Evolutionary conservation across 2,329 filamentous ascomycete genomes (phyloP).

Genomic region (Aspergillus eucalypticola): DNA sequence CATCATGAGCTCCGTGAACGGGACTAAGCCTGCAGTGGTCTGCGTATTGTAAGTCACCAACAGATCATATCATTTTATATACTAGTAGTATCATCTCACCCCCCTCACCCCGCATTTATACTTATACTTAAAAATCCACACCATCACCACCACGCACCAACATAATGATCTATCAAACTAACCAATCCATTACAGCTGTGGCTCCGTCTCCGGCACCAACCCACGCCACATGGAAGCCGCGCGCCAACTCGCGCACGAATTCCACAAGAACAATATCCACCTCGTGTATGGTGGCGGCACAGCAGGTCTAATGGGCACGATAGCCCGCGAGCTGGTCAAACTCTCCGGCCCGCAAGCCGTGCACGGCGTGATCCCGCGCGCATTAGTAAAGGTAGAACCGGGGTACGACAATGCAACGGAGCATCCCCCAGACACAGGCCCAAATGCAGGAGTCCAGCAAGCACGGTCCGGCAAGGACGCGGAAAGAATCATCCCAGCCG

Average conservation of each 20-base stretch:
- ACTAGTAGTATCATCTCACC: no score
- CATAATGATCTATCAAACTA: not conserved
- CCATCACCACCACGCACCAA: not conserved
- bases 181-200: constrained; percentile 61
- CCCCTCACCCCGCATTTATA: constrained; percentile 6
- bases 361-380: constrained; percentile 92
- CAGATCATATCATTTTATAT: not conserved
- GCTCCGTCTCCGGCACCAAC: constrained; percentile 71
- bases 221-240: constrained; percentile 77
- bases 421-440: constrained; percentile 26
- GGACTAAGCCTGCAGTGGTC: constrained; percentile 63
- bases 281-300: constrained; percentile 96
- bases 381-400: constrained; percentile 73
- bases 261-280: constrained; percentile 74
- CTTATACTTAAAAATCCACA: not conserved
- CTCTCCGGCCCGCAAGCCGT: constrained; percentile 79
- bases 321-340: constrained; percentile 81
- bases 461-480: constrained; percentile 60
- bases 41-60: constrained; percentile 72
- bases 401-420: constrained; percentile 30
- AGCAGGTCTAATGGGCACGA: constrained; percentile 90
- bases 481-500: constrained; percentile 6
- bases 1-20: constrained; percentile 1
- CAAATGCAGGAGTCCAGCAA: constrained; percentile 47
- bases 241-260: constrained; percentile 68